Conservation (phyloP, 345 rosid genomes). For the Euphorbia pulcherrima region DNA sequence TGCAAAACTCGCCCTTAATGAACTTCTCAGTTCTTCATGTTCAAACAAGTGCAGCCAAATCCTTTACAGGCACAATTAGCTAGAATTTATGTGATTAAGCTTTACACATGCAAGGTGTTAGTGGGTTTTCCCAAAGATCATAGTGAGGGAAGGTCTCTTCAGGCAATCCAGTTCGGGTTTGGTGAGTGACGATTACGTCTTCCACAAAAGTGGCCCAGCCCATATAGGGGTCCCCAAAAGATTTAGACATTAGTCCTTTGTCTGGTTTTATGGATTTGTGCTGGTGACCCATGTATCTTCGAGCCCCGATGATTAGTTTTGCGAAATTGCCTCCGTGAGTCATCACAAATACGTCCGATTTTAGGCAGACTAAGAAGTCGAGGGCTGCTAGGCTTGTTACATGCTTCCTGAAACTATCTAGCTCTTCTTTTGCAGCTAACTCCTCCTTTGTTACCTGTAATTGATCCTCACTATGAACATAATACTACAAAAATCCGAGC, state of each 20-base stretch:
- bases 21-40: constrained; percentile 14
- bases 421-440: constrained; percentile 71
- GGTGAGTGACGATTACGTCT: constrained; percentile 91
- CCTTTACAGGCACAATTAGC: constrained; percentile 13
- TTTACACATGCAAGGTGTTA: constrained; percentile 99
- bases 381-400: constrained; percentile 98
- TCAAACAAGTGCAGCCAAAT: constrained; percentile 7
- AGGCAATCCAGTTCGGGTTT: constrained; percentile 91
- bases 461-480: constrained; percentile 12
- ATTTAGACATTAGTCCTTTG: constrained; percentile 97
- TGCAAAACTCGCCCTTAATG: background rate
- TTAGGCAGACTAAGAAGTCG: constrained; percentile 91
- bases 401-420: constrained; percentile 80
- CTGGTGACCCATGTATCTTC: constrained; percentile 93
- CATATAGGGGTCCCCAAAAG: constrained; percentile 97
- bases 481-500: background rate
- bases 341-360: constrained; percentile 98
- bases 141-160: constrained; percentile 99
- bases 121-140: constrained; percentile 99
- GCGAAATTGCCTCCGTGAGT: constrained; percentile 99
- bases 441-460: constrained; percentile 97
- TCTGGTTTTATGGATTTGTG: constrained; percentile 96
- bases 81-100: constrained; percentile 42
- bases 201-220: constrained; percentile 99
- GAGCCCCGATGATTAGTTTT: constrained; percentile 90